Percentiles rank a stretch among this genome's conserved stretches.
These are phyloP conservation scores for Heliamphora pulchella DNA, from an alignment of 179 eudicot species.

Conservation along the genomic window DNA sequence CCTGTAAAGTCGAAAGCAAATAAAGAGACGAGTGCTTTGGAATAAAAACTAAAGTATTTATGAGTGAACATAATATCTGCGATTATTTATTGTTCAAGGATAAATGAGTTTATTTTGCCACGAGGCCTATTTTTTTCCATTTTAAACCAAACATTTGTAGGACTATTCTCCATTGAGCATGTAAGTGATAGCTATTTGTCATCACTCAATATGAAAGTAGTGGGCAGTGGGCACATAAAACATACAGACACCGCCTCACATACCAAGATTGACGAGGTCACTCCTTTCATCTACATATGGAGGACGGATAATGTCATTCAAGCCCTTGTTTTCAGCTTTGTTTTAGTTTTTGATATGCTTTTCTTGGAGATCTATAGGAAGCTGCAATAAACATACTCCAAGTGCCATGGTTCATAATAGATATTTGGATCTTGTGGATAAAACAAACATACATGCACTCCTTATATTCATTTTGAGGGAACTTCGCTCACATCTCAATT, in stretches of 20 bases:
- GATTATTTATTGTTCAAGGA: background rate
- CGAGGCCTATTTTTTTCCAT: background rate
- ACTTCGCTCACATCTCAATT: conserved; percentile 6
- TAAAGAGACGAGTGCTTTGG: background rate
- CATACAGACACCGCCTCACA: background rate
- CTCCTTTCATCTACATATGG: background rate
- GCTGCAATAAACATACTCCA: background rate
- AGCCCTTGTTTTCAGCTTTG: background rate
- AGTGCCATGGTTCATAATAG: background rate
- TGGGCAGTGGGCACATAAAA: too few relatives aligned
- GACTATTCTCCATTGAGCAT: background rate
- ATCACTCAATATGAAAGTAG: background rate
- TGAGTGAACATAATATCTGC: background rate
- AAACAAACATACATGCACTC: background rate
- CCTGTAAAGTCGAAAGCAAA: background rate
- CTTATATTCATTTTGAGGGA: background rate
- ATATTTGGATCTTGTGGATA: background rate
- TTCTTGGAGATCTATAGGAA: background rate
- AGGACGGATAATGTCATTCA: background rate
- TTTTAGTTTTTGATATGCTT: background rate
- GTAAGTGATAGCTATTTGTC: background rate
- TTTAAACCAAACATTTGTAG: background rate
- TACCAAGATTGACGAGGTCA: background rate
- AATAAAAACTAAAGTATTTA: background rate
- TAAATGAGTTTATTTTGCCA: background rate